Conservation (phyloP, 768 basidiomycete species). For the Nidula microcarpa region DNA sequence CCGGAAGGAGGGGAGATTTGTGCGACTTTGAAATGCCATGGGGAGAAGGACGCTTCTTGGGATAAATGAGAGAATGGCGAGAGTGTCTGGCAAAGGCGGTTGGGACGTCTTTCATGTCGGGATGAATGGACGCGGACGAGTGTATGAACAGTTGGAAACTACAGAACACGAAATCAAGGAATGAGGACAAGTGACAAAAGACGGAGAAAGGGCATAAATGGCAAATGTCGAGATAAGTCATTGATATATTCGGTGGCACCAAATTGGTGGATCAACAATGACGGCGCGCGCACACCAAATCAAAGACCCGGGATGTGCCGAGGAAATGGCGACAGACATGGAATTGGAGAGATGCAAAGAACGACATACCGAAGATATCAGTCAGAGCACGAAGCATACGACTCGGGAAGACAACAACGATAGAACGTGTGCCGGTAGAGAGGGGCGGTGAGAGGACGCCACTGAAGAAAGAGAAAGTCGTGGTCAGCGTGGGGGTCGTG, state of each 20-base stretch:
- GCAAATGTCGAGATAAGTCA: constrained; percentile 3
- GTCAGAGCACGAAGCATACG: constrained; percentile 25
- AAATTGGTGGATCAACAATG: no score
- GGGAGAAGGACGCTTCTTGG: constrained; percentile 84
- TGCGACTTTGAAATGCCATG: constrained; percentile 70
- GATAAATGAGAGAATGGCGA: constrained; percentile 65
- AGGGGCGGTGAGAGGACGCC: constrained; percentile 10
- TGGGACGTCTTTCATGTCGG: constrained; percentile 79
- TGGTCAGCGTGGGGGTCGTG: constrained; percentile 47
- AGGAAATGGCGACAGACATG: background rate
- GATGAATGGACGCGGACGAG: constrained; percentile 33
- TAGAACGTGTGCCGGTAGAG: constrained; percentile 3
- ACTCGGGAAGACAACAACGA: constrained; percentile 14
- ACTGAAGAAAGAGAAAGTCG: constrained; percentile 20
- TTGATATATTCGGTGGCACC: background rate
- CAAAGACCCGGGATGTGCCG: no score
- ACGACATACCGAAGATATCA: constrained; percentile 19
- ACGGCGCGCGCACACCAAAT: no score
- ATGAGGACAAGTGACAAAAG: constrained; percentile 16
- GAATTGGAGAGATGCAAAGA: background rate
- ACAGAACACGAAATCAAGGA: constrained; percentile 7
- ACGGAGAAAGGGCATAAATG: constrained; percentile 15
- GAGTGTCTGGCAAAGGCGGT: constrained; percentile 54
- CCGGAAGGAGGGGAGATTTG: constrained; percentile 52
- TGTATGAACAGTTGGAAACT: constrained; percentile 3